These are phyloP conservation scores for Fistulifera solaris DNA, from an alignment of 108 stramenopile species.

Conservation along the genomic window DNA sequence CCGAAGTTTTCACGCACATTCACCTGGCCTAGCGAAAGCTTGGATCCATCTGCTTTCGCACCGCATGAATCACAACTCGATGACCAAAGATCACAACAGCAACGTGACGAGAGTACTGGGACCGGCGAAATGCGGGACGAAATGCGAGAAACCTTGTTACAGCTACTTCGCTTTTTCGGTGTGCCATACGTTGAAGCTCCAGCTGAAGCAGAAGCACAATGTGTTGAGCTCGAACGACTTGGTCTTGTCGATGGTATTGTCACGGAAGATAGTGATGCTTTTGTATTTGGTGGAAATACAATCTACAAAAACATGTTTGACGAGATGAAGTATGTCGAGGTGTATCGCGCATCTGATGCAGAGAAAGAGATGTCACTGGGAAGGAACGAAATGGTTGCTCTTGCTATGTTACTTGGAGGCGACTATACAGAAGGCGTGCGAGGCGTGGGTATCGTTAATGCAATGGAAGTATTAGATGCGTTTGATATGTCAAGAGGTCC, in stretches of 20 bases:
- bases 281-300: slow-evolving; percentile 91
- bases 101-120: slow-evolving; percentile 74
- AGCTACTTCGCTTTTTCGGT: slow-evolving; percentile 83
- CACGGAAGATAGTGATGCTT: slow-evolving; percentile 96
- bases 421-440: slow-evolving; percentile 98
- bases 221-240: slow-evolving; percentile 73
- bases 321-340: slow-evolving; percentile 92
- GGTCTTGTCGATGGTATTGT: slow-evolving; percentile 96
- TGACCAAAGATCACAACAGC: slow-evolving; percentile 43
- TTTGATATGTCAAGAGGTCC: slow-evolving; percentile 57
- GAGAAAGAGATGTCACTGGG: slow-evolving; percentile 78
- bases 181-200: slow-evolving; percentile 95
- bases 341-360: slow-evolving; percentile 78
- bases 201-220: slow-evolving; percentile 97
- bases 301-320: slow-evolving; percentile 95
- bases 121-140: slow-evolving; percentile 59
- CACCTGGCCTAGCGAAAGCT: too few relatives aligned
- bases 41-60: too few relatives aligned
- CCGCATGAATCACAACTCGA: too few relatives aligned
- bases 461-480: slow-evolving; percentile 91
- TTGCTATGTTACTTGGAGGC: slow-evolving; percentile 94
- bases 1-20: too few relatives aligned
- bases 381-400: slow-evolving; percentile 69
- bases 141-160: slow-evolving; percentile 88
- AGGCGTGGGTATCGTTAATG: slow-evolving; percentile 96